A percentile compares a stretch with the other conserved stretches of the same genome.
These are phyloP conservation scores for Ascomycota sp. DNA, from an alignment of 2,329 filamentous ascomycete genomes.

Conservation along the genomic window DNA sequence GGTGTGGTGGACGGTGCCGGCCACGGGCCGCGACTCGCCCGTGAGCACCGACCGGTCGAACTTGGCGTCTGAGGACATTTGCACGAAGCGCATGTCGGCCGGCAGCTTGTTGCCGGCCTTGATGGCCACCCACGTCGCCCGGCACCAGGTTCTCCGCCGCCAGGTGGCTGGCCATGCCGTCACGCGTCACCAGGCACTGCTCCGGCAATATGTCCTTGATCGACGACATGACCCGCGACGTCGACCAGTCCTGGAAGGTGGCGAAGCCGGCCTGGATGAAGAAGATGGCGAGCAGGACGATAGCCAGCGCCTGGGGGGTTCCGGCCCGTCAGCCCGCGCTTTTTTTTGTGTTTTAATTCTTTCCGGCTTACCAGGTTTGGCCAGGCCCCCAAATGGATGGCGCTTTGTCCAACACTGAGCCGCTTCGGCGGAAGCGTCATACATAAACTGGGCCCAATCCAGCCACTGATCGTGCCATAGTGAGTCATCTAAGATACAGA, in stretches of 20 bases:
- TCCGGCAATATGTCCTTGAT: constrained; percentile 69
- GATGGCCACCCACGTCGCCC: constrained; percentile 46
- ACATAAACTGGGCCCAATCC: too few species aligned
- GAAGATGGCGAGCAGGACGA: constrained; percentile 52
- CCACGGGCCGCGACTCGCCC: constrained; percentile 45
- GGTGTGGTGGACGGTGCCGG: constrained; percentile 42
- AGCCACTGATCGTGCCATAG: too few species aligned
- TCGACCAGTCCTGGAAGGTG: constrained; percentile 56
- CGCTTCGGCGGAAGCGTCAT: too few species aligned
- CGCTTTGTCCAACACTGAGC: too few species aligned
- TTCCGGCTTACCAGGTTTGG: too few species aligned
- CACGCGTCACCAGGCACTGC: constrained; percentile 42
- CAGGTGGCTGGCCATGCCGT: constrained; percentile 28
- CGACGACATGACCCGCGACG: constrained; percentile 55
- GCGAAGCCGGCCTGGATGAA: constrained; percentile 50
- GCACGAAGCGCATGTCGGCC: constrained; percentile 50
- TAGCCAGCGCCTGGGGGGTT: constrained; percentile 39
- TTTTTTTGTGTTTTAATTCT: too few species aligned
- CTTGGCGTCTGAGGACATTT: constrained; percentile 47
- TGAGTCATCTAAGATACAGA: too few species aligned
- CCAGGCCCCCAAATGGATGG: too few species aligned
- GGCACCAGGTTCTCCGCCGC: constrained; percentile 44
- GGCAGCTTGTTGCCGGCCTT: constrained; percentile 56
- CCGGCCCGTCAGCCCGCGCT: too few species aligned
- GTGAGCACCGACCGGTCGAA: constrained; percentile 55